Evolutionary conservation across 768 basidiomycete genomes (phyloP), one percentile per base, ranked within the genome.

Genomic region (Pleurotus djamor): DNA sequence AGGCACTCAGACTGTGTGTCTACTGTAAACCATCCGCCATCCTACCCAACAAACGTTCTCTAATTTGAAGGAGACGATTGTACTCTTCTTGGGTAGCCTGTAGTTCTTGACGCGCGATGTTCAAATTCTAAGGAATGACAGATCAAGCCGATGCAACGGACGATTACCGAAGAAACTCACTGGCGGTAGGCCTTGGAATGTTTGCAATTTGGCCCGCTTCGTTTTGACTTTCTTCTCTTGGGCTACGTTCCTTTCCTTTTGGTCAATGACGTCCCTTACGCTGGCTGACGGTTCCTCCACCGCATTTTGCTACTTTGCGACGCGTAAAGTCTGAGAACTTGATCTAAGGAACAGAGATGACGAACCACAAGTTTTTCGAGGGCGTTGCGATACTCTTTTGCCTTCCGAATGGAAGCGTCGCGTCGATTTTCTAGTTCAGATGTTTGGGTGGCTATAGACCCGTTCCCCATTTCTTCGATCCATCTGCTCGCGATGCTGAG

Each of bases 121-220:
- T 77, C 5, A 83, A 62, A 54, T 82, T 81, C 82, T 83, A 48
- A 1, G 8, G 3, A 45, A 35, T 17, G 35, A 38, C 37, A n/a
- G 48, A 13, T 60, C 28, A 54, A 28, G 6, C 10, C 12, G 41
- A n/a, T 16, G 16, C 38, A 49, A 28, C 1, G 12, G 21, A 48
- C n/a, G 32, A 8, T 21, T 16, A 49, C 4, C 17, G n/a, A 32
- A 28, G 21, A 10, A 0, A 62, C 71, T 32, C 66, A 82, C 82
- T 1, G 82, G 80, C 14, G 83, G 81, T 9, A 84, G 67, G 0
- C 80, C 81, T 61, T 77, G 77, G 64, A 81, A 83, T 4, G 79
- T 74, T 58, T 74, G 72, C 32, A 83, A 63, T 62, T 76, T 80
- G 2, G 74, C 74, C 33, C 75, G 68, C 61, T 83, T 83, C 32